phyloP scores from a whole-genome alignment of 768 basidiomycete genomes.

The Phallus indusiatus region DNA sequence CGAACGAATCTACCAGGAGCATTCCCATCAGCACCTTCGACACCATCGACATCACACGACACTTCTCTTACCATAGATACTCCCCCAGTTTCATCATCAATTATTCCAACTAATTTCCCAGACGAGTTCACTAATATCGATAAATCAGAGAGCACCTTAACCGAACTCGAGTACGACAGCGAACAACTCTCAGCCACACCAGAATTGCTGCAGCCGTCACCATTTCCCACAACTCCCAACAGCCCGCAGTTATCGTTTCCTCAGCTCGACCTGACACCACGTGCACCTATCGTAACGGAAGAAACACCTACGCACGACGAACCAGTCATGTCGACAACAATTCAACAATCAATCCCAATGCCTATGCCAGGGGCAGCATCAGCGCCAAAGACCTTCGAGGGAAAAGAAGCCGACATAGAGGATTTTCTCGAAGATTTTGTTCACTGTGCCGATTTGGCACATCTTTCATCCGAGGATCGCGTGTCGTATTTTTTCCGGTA shows the following conservation, averaged over 20 bases:
- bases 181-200: no score
- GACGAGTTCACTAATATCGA: no score
- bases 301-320: no score
- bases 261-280: no score
- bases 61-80: not conserved
- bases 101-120: no score
- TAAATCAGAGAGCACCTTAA: not conserved
- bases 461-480: not conserved
- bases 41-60: not conserved
- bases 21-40: not conserved
- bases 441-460: not conserved
- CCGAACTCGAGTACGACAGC: no score
- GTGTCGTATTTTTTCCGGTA: not conserved
- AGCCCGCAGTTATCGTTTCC: no score
- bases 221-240: no score
- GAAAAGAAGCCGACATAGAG: not conserved
- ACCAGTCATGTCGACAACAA: not conserved
- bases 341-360: not conserved
- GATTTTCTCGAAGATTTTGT: slow-evolving; percentile 3
- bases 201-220: no score
- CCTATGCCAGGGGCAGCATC: not conserved
- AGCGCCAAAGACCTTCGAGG: not conserved
- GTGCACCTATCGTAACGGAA: no score
- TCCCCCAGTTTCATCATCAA: no score
- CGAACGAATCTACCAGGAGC: no score